Conservation (phyloP, 1,139 yeast species). For the Candida albicans region DNA sequence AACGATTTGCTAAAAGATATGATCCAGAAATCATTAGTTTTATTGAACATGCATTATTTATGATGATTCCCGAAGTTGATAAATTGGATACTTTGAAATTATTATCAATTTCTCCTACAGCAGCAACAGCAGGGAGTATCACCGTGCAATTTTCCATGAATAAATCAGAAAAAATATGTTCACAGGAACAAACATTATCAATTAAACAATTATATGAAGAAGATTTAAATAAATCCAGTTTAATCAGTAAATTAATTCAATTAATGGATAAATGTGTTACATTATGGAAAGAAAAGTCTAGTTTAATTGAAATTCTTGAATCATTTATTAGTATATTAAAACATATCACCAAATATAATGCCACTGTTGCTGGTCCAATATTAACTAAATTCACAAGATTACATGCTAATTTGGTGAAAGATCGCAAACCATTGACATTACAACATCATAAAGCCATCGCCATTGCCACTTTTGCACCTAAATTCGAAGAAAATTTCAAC, state of each 20-base stretch:
- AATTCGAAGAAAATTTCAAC: constrained; percentile 93
- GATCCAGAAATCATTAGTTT: constrained; percentile 76
- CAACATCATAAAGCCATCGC: constrained; percentile 88
- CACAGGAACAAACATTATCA: constrained; percentile 13
- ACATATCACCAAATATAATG: constrained; percentile 39
- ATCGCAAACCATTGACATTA: constrained; percentile 72
- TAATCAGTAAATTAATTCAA: constrained; percentile 28
- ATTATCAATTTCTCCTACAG: constrained; percentile 3
- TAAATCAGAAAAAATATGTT: constrained; percentile 4
- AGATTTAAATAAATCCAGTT: constrained; percentile 28
- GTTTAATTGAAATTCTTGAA: constrained; percentile 57
- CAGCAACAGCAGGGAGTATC: constrained; percentile 5
- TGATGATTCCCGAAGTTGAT: constrained; percentile 46
- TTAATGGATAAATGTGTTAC: constrained; percentile 31
- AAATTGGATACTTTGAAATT: constrained; percentile 14
- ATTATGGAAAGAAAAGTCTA: constrained; percentile 65
- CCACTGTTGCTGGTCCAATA: constrained; percentile 29
- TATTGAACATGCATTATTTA: constrained; percentile 51
- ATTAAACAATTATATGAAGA: constrained; percentile 23
- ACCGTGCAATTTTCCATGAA: constrained; percentile 5
- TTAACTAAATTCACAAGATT: constrained; percentile 53
- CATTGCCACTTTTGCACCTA: constrained; percentile 83
- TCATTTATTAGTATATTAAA: constrained; percentile 32
- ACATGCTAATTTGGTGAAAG: constrained; percentile 33
- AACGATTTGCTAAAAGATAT: constrained; percentile 74